Percentiles rank a stretch among this genome's conserved stretches.
These are phyloP conservation scores for Cordyceps farinosa DNA, from an alignment of 2,329 filamentous ascomycete genomes.

Conservation along the genomic window DNA sequence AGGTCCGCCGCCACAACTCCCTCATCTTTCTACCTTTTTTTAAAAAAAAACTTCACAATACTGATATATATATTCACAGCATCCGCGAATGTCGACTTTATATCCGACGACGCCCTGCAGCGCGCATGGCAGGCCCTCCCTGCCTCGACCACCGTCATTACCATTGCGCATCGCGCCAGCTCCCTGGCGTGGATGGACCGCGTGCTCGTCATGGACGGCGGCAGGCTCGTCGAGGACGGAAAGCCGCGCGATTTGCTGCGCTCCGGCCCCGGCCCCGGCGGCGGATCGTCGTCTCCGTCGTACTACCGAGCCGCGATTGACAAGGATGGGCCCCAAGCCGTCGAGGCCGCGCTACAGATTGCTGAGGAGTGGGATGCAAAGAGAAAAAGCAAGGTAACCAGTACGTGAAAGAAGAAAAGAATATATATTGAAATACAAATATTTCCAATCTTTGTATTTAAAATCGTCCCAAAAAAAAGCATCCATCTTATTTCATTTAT, in stretches of 20 bases:
- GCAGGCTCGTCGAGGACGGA: slow-evolving; percentile 10
- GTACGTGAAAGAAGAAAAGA: neutral
- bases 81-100: slow-evolving; percentile 13
- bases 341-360: neutral
- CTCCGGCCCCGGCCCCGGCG: neutral
- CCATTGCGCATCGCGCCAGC: slow-evolving; percentile 12
- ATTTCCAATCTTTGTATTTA: neutral
- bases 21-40: neutral
- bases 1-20: neutral
- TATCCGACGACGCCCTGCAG: slow-evolving; percentile 13
- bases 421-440: neutral
- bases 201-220: slow-evolving; percentile 13
- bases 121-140: slow-evolving; percentile 14
- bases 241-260: neutral
- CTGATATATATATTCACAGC: neutral
- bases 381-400: neutral
- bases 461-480: neutral
- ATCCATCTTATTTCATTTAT: neutral
- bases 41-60: neutral
- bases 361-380: neutral
- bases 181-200: slow-evolving; percentile 17
- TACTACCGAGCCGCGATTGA: neutral
- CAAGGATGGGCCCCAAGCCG: neutral
- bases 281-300: neutral
- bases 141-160: slow-evolving; percentile 3